phyloP scores from a whole-genome alignment of 768 basidiomycete species.

The Rhodosporidiobolus sp. region DNA sequence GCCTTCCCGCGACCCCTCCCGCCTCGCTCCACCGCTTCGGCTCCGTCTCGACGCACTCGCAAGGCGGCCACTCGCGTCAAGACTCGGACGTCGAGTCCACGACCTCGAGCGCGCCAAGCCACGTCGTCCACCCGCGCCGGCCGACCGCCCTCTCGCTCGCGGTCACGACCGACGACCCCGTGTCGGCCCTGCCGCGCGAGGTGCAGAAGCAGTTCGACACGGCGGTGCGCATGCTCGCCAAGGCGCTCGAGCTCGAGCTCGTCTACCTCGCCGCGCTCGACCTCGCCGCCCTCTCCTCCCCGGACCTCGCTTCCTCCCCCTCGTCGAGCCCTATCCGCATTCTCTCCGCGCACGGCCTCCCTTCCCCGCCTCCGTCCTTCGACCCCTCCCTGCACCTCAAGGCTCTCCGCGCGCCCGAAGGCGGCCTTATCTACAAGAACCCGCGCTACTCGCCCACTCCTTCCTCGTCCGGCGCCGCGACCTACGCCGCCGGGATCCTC shows the following conservation, averaged over 20 bases:
- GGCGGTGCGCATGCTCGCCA: conserved; percentile 58
- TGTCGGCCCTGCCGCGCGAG: conserved; percentile 51
- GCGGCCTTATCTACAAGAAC: conserved; percentile 42
- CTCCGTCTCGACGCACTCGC: conserved; percentile 1
- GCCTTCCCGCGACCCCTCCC: conserved; percentile 24
- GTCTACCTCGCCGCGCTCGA: conserved; percentile 37
- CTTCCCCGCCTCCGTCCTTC: conserved; percentile 37
- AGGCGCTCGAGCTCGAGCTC: conserved; percentile 18
- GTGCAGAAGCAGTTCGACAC: conserved; percentile 85
- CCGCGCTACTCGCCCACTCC: conserved; percentile 14
- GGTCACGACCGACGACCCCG: conserved; percentile 30
- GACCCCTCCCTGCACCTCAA: conserved; percentile 42
- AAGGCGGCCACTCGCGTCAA: neutral
- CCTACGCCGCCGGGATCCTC: conserved; percentile 35
- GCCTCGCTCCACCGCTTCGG: conserved; percentile 2
- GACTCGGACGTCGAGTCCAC: conserved; percentile 10
- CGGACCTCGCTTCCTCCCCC: neutral
- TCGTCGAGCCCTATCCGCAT: conserved; percentile 17
- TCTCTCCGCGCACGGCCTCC: conserved; percentile 38
- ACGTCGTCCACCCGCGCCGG: conserved; percentile 1
- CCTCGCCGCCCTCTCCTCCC: conserved; percentile 1
- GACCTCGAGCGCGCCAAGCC: conserved; percentile 5
- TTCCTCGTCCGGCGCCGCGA: neutral
- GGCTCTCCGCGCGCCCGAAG: conserved; percentile 40
- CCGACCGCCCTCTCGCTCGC: conserved; percentile 24